Evolutionary conservation across 768 basidiomycete genomes (phyloP), one percentile per base, ranked within the genome.

Genomic region (Pisolithus albus): DNA sequence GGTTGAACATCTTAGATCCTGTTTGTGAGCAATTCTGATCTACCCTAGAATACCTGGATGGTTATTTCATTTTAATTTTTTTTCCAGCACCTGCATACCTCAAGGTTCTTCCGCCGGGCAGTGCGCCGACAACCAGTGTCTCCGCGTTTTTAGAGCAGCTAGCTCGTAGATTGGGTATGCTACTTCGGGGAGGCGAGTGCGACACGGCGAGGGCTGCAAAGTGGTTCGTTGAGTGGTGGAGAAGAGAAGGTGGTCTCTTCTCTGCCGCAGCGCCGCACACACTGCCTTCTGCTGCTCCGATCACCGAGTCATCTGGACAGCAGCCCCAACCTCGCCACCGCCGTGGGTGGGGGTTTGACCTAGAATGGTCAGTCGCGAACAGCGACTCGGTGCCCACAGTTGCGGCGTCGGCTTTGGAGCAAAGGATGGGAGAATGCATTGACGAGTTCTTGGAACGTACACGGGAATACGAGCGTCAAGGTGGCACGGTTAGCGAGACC

Each of bases 161-260:
- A 30, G 90, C 84, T 0, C 64, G 64, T 38, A 79, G 93, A 15
- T 81, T 95, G 64, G 83, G 88, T n/a, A 90, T 94, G 77, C 71
- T 95, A 18, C 73, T 77, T 56, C 80, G 83, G 54, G 92, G 93
- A 5, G 91, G 86, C 13, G 75, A 81, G 42, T 72, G 75, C 46
- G 88, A 98, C 70, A 62, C 76, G 4, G 65, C 78, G 4, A 80
- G 89, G 21, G 90, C 92, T 8, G 86, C 86, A 4, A 72, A 75
- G 19, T 91, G 86, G 75, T 86, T 97, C 61, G 78, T 98, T 39
- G 75, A 80, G 42, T 91, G 91, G 79, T 99, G 93, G 84, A 82
- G 95, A 39, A 80, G 80, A 45, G 79, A 86, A 58, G 88, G 86
- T 48, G 77, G 83, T 6, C 70, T 81, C 45, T 65, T 79, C 41